phyloP scores from a whole-genome alignment of 805 yeast genomes.

The Ogataea pilisensis region DNA sequence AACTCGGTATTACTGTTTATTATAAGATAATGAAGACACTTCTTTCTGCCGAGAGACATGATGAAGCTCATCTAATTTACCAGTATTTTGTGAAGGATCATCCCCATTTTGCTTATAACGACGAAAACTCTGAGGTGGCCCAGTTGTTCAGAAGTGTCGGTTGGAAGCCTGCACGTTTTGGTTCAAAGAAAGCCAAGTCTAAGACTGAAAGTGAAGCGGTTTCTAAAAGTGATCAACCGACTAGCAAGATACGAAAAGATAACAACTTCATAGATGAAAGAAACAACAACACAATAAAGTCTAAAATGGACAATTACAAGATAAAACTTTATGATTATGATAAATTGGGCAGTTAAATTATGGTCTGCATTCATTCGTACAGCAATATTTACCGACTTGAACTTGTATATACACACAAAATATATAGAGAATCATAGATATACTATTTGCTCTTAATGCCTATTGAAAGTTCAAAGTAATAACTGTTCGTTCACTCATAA shows the following conservation, averaged over 20 bases:
- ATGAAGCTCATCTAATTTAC: not conserved
- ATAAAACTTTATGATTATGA: conserved; percentile 19
- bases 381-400: too few species aligned
- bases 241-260: too few species aligned
- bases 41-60: not conserved
- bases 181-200: conserved; percentile 1
- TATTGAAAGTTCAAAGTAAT: too few species aligned
- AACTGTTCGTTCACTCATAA: too few species aligned
- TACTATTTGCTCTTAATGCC: too few species aligned
- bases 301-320: conserved; percentile 13
- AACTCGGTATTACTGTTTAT: not conserved
- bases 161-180: not conserved
- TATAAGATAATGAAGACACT: too few species aligned
- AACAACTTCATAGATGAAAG: not conserved
- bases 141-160: not conserved
- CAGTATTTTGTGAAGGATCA: not conserved
- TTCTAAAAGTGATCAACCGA: too few species aligned
- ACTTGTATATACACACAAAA: too few species aligned
- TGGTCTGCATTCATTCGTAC: too few species aligned
- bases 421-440: not conserved
- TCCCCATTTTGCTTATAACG: not conserved
- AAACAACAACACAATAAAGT: conserved; percentile 9
- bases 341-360: conserved; percentile 4
- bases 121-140: not conserved
- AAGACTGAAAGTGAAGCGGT: too few species aligned